These are phyloP conservation scores for Ustulina deusta DNA, from an alignment of 2,329 filamentous ascomycete species.

Conservation along the genomic window DNA sequence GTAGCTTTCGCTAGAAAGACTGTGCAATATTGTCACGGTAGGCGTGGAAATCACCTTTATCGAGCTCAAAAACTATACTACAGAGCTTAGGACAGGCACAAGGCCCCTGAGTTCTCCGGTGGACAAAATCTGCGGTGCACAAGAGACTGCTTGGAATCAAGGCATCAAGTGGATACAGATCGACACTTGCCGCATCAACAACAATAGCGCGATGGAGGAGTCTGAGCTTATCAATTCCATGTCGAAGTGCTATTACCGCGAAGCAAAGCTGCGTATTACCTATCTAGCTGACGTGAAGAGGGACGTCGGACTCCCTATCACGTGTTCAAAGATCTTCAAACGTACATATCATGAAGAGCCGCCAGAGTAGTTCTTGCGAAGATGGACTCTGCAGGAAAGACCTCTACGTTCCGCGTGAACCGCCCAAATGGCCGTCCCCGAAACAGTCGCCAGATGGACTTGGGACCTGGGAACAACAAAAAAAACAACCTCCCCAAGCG, in stretches of 20 bases:
- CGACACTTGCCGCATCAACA: conserved; percentile 46
- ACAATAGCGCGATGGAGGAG: conserved; percentile 53
- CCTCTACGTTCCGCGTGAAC: too few relatives aligned
- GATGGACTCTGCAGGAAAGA: conserved; percentile 30
- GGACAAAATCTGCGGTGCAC: conserved; percentile 36
- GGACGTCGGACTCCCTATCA: not conserved
- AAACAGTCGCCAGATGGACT: too few relatives aligned
- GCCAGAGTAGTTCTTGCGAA: conserved; percentile 39
- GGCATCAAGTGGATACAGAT: conserved; percentile 52
- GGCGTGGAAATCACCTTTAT: conserved; percentile 34
- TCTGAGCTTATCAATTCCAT: conserved; percentile 49
- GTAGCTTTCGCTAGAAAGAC: conserved; percentile 10
- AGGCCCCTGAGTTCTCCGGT: conserved; percentile 9
- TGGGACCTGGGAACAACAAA: too few relatives aligned
- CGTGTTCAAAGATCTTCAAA: conserved; percentile 28
- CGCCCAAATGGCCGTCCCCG: too few relatives aligned
- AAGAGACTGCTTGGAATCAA: conserved; percentile 40
- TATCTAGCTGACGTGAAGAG: conserved; percentile 48
- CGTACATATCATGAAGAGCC: conserved; percentile 12
- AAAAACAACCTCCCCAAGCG: too few relatives aligned
- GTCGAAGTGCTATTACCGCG: conserved; percentile 51
- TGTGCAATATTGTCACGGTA: conserved; percentile 42
- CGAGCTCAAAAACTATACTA: conserved; percentile 1
- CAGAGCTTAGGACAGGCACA: conserved; percentile 20
- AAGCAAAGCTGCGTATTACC: conserved; percentile 51